Evolutionary conservation across 768 basidiomycete species (phyloP), one percentile per base, ranked within the genome.

Genomic region (Chiua virens): DNA sequence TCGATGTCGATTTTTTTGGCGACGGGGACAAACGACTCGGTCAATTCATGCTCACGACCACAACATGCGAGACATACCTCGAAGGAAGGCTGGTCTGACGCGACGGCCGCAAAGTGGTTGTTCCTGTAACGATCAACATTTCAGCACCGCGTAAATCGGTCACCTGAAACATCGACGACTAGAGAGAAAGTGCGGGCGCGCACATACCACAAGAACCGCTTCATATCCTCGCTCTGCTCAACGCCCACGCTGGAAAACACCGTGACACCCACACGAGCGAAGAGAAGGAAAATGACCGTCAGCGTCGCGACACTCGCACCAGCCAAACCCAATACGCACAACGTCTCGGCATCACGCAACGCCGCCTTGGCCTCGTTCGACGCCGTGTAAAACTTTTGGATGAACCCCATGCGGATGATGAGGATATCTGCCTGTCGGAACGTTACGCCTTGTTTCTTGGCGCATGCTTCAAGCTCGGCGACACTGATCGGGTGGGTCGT

Each of bases 81-180:
- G 42, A 87, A 63, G 4, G 82, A 66, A 17, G 85, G 85, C 52
- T 83, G 81, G 70, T 87, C 85, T 30, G 84, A 84, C 10, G 83
- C 85, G 25, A 85, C 61, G 6, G 85, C 84, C 1, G 85, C 79
- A 62, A 87, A 87, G 61, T 87, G 86, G 63, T 86, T 86, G 65
- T 87, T 76, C 85, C 85, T 85, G 53, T 23, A 13, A 18, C 14
- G 28, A 39, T 48, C 34, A 27, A 20, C 34, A 10, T n/a, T 30
- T 45, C 35, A 47, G 11, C 18, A 18, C 42, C 38, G 4, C 11
- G 3, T n/a, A n/a, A n/a, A 14, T 47, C 18, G 48, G 7, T 5
- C 42, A 32, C 11, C 11, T 3, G 30, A 32, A 32, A 32, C 10
- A 11, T 8, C 3, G n/a, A n/a, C 13, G 13, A 30, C 11, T 27